Percentiles rank a stretch among this genome's conserved stretches.
Evolutionary conservation across 2,329 filamentous ascomycete genomes (phyloP).

Genomic region (Diaporthe sp.): DNA sequence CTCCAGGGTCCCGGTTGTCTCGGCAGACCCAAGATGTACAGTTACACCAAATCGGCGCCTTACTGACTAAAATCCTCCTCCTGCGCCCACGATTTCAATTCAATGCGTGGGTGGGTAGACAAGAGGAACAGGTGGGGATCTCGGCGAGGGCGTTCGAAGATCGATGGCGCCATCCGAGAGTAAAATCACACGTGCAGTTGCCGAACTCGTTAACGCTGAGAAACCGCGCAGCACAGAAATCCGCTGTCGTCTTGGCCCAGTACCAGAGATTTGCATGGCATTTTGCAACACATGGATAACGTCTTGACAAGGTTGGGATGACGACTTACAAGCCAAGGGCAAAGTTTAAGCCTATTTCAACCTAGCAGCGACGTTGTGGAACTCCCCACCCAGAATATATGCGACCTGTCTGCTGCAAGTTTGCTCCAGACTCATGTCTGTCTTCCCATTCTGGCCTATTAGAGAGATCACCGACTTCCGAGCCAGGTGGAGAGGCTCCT

Average conservation of each 20-base stretch:
- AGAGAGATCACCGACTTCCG: slow-evolving; percentile 3
- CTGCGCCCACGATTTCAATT: background rate
- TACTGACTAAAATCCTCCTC: background rate
- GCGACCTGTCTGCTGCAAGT: background rate
- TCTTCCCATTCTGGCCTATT: background rate
- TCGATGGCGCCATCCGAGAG: slow-evolving; percentile 32
- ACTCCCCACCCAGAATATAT: background rate
- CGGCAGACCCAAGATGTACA: background rate
- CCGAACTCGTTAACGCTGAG: background rate
- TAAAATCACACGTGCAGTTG: slow-evolving; percentile 23
- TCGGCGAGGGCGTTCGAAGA: background rate
- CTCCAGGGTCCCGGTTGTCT: background rate
- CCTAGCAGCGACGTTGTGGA: slow-evolving; percentile 15
- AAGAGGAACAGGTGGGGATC: slow-evolving; percentile 1
- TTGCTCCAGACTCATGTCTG: background rate
- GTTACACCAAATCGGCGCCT: background rate
- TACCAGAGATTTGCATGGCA: background rate
- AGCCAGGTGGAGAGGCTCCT: background rate
- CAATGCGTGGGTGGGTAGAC: background rate
- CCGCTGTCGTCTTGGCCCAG: background rate
- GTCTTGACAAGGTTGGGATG: slow-evolving; percentile 29
- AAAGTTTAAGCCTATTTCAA: slow-evolving; percentile 8
- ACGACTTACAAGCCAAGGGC: background rate
- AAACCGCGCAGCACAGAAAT: slow-evolving; percentile 11
- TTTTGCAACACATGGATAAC: background rate